Conservation (phyloP, 768 basidiomycete genomes). For the Pulveroboletus sp. region DNA sequence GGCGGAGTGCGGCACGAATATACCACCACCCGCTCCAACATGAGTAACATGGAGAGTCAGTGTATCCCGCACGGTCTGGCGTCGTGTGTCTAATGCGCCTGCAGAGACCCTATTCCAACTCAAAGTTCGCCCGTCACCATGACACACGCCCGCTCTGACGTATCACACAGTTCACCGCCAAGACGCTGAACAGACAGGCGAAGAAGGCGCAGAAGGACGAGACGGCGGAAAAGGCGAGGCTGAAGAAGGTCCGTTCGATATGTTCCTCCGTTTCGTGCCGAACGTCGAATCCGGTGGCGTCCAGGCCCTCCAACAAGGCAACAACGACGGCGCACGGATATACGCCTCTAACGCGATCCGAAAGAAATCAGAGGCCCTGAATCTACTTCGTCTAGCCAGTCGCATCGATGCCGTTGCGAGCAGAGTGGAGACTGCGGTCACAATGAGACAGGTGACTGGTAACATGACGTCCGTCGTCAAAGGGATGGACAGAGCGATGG, state of each 20-base stretch:
- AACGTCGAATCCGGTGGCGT: neutral
- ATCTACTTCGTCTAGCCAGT: conserved; percentile 84
- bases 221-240: conserved; percentile 74
- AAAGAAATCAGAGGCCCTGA: conserved; percentile 94
- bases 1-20: neutral
- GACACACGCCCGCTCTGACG: conserved; percentile 11
- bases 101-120: conserved; percentile 97
- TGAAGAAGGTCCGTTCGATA: conserved; percentile 75
- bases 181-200: conserved; percentile 89
- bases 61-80: conserved; percentile 1
- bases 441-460: conserved; percentile 94
- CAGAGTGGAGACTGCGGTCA: conserved; percentile 96
- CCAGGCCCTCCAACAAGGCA: conserved; percentile 94
- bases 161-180: conserved; percentile 84
- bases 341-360: conserved; percentile 98
- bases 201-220: conserved; percentile 99
- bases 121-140: conserved; percentile 55
- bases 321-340: conserved; percentile 94
- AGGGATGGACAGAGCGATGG: conserved; percentile 99
- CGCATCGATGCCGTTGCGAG: conserved; percentile 96
- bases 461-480: conserved; percentile 95
- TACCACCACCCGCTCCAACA: conserved; percentile 26
- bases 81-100: conserved; percentile 4
- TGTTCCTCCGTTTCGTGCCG: neutral
- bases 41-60: conserved; percentile 91